Evolutionary conservation across 192 early-diverging fungal species (phyloP).

Genomic region (Linnemannia hyalina): DNA sequence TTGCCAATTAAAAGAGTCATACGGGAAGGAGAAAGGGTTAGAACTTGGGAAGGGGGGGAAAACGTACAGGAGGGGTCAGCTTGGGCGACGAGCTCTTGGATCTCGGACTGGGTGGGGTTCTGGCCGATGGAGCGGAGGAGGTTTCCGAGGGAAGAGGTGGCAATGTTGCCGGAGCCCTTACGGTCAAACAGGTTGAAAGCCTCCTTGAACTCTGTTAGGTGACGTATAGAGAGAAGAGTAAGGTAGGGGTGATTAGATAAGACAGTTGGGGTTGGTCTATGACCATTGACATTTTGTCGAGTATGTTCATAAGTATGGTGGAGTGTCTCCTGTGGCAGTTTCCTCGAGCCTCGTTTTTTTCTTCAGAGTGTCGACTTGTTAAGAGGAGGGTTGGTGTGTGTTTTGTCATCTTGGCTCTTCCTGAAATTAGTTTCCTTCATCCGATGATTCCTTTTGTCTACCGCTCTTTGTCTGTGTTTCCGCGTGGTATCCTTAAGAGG

Average conservation of each 20-base stretch:
- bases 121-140: constrained; percentile 83
- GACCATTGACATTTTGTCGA: no score
- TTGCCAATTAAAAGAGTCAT: no score
- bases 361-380: no score
- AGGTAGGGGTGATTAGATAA: not conserved
- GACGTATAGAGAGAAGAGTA: not conserved
- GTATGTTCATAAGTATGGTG: no score
- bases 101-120: constrained; percentile 85
- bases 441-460: not conserved
- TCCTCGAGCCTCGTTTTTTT: no score
- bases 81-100: constrained; percentile 69
- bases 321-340: no score
- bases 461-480: not conserved
- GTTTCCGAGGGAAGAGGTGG: constrained; percentile 73
- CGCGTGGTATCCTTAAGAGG: not conserved
- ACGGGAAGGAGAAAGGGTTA: not conserved
- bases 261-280: not conserved
- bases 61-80: constrained; percentile 54
- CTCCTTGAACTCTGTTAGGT: constrained; percentile 75
- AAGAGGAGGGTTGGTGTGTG: not conserved
- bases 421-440: not conserved
- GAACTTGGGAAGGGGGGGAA: not conserved
- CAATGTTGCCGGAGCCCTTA: constrained; percentile 76
- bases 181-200: constrained; percentile 86
- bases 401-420: not conserved